These are phyloP conservation scores for Nicotiana benthamiana DNA, from an alignment of 257 asterid genomes.

Conservation along the genomic window DNA sequence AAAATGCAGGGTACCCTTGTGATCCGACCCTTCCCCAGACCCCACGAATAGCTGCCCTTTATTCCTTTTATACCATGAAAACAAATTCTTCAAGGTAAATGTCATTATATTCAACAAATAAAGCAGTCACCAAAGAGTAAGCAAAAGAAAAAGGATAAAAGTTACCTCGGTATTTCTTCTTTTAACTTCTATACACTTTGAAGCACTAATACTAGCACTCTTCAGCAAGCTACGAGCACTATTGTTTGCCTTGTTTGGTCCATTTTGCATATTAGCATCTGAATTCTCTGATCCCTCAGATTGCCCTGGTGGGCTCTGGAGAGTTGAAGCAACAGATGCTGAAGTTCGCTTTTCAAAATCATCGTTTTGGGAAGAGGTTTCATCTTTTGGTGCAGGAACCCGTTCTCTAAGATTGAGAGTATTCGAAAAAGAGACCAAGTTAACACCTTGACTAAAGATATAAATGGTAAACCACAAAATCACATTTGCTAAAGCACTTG, in stretches of 20 bases:
- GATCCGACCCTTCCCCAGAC: no score
- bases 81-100: neutral
- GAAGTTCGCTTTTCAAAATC: conserved; percentile 53
- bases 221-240: conserved; percentile 86
- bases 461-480: neutral
- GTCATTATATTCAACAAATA: neutral
- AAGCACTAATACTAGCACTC: conserved; percentile 90
- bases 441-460: neutral
- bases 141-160: neutral
- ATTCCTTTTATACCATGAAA: neutral
- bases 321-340: conserved; percentile 59
- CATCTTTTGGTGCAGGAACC: conserved; percentile 75
- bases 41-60: no score
- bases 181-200: conserved; percentile 71
- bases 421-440: conserved; percentile 2
- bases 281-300: conserved; percentile 31
- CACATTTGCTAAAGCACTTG: conserved; percentile 1
- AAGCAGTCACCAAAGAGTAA: neutral
- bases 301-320: conserved; percentile 50
- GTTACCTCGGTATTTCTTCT: conserved; percentile 48
- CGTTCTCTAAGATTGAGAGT: conserved; percentile 53
- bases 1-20: no score
- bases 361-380: conserved; percentile 24
- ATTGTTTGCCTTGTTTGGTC: conserved; percentile 35
- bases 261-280: conserved; percentile 27